These are phyloP conservation scores for Colletotrichum karsti DNA, from an alignment of 2,329 filamentous ascomycete species.

Conservation along the genomic window DNA sequence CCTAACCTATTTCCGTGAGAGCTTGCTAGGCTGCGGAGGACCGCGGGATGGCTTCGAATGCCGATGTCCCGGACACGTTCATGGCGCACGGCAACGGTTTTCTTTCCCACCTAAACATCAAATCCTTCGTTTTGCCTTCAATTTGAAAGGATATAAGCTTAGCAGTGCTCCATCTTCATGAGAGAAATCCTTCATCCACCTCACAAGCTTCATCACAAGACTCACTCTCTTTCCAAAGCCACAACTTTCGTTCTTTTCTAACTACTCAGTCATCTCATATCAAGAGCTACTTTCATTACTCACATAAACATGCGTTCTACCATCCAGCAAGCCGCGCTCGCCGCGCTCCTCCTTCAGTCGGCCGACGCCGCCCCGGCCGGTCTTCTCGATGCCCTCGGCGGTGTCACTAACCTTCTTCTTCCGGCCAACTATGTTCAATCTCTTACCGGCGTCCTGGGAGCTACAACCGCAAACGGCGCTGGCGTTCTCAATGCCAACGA, in stretches of 20 bases:
- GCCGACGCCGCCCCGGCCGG: constrained; percentile 7
- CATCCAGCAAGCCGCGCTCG: not conserved
- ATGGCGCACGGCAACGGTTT: not conserved
- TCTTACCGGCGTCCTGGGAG: not conserved
- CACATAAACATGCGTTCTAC: not conserved
- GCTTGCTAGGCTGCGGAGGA: not conserved
- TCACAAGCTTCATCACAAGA: not conserved
- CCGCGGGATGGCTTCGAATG: not conserved
- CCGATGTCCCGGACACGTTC: not conserved
- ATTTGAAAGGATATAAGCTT: constrained; percentile 1
- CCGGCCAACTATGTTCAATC: constrained; percentile 2
- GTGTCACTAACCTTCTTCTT: not conserved
- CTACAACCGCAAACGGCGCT: not conserved
- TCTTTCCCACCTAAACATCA: not conserved
- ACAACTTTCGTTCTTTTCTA: not conserved
- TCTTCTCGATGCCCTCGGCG: constrained; percentile 6
- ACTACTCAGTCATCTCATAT: not conserved
- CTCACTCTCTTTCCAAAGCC: not conserved
- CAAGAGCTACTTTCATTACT: not conserved
- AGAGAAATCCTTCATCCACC: not conserved
- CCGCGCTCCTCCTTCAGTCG: not conserved
- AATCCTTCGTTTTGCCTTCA: not conserved
- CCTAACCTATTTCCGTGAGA: not conserved
- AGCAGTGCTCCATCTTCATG: not conserved
- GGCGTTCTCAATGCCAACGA: not conserved